Base-by-base conservation (phyloP, 257 asterid species). In the Solanum peruvianum region DNA sequence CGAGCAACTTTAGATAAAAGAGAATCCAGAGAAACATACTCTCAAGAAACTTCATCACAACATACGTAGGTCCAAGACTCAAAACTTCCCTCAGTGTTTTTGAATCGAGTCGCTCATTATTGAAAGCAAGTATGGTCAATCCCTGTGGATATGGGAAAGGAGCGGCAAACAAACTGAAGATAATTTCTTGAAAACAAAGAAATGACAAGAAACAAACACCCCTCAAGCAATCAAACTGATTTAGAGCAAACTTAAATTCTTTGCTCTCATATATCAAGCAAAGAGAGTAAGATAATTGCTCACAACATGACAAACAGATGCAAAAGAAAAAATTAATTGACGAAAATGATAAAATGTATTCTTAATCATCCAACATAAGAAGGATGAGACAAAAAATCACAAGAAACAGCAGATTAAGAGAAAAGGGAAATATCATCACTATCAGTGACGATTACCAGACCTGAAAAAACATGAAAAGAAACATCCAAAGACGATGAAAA, bases 401-500 rank as follows among this genome's bases (percentile, higher is more conserved):
- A 81, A 81, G 85, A 81, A 29, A 49, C 69, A 5, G 85, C 69
- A 49, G 85, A 80, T 80, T 29, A 80, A 49, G 35, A 81, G 85
- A 81, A 49, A 81, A 64, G 2, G 7, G 69, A 81, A 49, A 81
- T 45, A 78, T 45, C 84, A 81, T 29, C 27, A 35, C 45, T 29
- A 80, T 29, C 69, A 49, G 85, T 81, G 69, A 49, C 31, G 13
- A 86, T 47, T 71, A 52, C 82, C 91, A 89, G 87, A 97, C 99
- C 99, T 97, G 99, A 91, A 97, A 97, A 98, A 97, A 93, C 93
- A 97, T 92, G 88, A 95, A 35, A 85, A 97, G 97, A 91, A 97
- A 97, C 89, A 97, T 93, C 99, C 99, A 97, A 66, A 97, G 98
- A 73, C 99, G 98, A 90, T 97, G 98, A 84, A 97, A 97, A 91